Percentiles rank a stretch among this genome's conserved stretches.
These are phyloP conservation scores for Phytophthora pluvialis DNA, from an alignment of 352 stramenopile genomes.

Conservation along the genomic window DNA sequence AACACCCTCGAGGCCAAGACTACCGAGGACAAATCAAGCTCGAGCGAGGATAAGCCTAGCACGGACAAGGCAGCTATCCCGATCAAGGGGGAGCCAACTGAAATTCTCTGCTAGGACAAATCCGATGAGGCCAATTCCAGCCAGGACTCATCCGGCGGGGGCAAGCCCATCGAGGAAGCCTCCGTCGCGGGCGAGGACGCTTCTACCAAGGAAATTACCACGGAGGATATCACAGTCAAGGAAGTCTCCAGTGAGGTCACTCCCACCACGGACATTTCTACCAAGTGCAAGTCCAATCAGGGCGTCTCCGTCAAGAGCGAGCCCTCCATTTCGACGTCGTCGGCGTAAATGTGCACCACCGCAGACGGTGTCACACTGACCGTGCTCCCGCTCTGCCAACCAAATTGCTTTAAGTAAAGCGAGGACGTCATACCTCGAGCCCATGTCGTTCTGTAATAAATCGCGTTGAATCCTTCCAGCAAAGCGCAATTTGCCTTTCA, in stretches of 20 bases:
- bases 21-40: neutral
- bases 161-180: neutral
- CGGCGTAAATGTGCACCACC: constrained; percentile 6
- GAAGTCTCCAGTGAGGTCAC: neutral
- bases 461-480: neutral
- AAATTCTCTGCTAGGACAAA: neutral
- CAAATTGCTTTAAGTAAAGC: constrained; percentile 9
- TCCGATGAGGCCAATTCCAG: constrained; percentile 8
- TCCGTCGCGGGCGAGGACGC: neutral
- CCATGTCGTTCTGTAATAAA: constrained; percentile 17
- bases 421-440: neutral
- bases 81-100: constrained; percentile 3
- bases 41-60: neutral
- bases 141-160: constrained; percentile 1
- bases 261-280: neutral
- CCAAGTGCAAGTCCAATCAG: neutral
- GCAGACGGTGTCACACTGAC: neutral
- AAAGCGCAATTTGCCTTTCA: neutral
- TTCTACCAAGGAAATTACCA: neutral
- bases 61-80: neutral
- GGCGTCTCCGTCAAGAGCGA: constrained; percentile 12
- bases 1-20: neutral
- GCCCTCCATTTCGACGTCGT: constrained; percentile 2
- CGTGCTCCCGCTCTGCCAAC: neutral
- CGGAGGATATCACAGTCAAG: neutral